phyloP scores from a whole-genome alignment of 2,329 filamentous ascomycete species.

The Pseudogymnoascus sp. region DNA sequence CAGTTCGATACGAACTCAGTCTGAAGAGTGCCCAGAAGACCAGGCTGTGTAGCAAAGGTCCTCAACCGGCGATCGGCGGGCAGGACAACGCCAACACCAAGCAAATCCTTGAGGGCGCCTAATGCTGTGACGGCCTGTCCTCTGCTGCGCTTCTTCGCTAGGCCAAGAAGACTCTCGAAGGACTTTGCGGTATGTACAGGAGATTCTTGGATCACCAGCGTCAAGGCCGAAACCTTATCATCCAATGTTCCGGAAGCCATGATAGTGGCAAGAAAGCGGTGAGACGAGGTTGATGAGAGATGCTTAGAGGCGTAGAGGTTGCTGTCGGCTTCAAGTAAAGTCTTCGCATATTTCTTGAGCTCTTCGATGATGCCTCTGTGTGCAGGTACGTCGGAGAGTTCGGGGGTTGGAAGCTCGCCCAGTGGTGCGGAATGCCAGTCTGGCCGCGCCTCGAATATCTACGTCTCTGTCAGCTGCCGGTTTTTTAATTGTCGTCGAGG shows the following conservation, averaged over 20 bases:
- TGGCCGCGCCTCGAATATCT: constrained; percentile 54
- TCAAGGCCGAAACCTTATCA: constrained; percentile 93
- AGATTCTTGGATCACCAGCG: constrained; percentile 90
- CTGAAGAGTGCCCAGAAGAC: constrained; percentile 63
- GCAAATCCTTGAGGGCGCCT: constrained; percentile 85
- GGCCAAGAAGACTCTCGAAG: constrained; percentile 70
- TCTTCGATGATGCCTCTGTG: constrained; percentile 48
- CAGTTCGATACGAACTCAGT: constrained; percentile 51
- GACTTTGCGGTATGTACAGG: constrained; percentile 87
- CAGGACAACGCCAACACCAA: constrained; percentile 80
- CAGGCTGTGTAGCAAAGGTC: constrained; percentile 72
- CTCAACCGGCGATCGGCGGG: constrained; percentile 75
- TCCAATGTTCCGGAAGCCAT: constrained; percentile 94
- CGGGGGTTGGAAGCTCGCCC: constrained; percentile 41
- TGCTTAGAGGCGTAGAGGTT: constrained; percentile 64
- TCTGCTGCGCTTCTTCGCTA: constrained; percentile 90
- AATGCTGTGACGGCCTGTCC: constrained; percentile 90
- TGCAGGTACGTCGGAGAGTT: constrained; percentile 38
- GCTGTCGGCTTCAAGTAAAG: constrained; percentile 71
- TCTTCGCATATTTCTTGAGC: constrained; percentile 63
- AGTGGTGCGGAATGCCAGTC: constrained; percentile 61
- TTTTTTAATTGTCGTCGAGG: constrained; percentile 7
- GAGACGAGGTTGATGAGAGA: constrained; percentile 72
- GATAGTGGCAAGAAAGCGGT: constrained; percentile 94
- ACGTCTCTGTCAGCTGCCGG: constrained; percentile 24